Evolutionary conservation across 805 yeast genomes (phyloP), one percentile per base, ranked within the genome.

Genomic region (Wickerhamiella galacta): DNA sequence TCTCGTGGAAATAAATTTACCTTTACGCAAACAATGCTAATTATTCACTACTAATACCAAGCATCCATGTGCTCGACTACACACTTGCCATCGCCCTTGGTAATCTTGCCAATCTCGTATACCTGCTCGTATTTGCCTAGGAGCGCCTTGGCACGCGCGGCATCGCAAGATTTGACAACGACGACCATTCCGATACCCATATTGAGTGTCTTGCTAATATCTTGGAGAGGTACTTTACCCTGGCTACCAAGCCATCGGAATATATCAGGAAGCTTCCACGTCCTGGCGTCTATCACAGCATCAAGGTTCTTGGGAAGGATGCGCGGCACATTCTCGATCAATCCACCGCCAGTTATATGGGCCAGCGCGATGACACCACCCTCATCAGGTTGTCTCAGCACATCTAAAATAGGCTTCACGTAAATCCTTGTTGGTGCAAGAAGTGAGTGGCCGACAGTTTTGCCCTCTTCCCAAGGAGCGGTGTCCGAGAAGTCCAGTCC

Each of bases 321-420:
- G 53, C 99, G 72, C 34, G 99, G 99, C 37, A 87, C 73, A 57
- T 90, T 90, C 57, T 90, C 99, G 19, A 90, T 75, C 34, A 90
- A 64, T 33, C 99, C 99, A 55, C 99, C 99, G 40, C 99, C 99
- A 16, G 99, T 90, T 49, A 90, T 90, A 51, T 90, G 93, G 2
- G 98, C 94, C 51, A 90, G 66, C 38, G 95, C 99, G 35, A 83
- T 63, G 30, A 87, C 52, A 36, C 78, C 58, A 21, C 66, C 74
- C 47, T 76, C 63, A 46, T 66, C 68, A n/a, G 33, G 37, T 29
- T 37, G 38, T 19, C 37, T 33, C 41, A 85, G 66, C 2, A 80
- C 71, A 30, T 78, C 77, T 40, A 90, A 64, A 37, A 92, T 58
- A 47, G 85, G 93, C 57, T 81, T 85, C 42, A 92, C 98, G 58